A percentile compares a stretch with the other conserved stretches of the same genome.
Conservation (phyloP, 2,329 filamentous ascomycete species). For the Epichloe uncinata region DNA sequence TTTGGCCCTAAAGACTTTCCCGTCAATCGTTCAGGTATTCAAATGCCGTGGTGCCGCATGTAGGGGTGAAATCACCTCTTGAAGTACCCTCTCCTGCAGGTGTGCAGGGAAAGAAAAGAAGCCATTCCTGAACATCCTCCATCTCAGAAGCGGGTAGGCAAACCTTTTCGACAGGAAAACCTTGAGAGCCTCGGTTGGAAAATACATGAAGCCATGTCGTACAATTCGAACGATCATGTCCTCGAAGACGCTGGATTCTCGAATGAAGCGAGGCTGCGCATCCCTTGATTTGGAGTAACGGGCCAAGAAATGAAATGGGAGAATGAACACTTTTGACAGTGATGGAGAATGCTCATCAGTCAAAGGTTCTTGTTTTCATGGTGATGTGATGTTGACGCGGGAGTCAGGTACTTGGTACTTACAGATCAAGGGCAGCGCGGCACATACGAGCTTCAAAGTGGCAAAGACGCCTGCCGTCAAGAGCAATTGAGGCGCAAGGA, state of each 20-base stretch:
- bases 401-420: background rate
- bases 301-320: slow-evolving; percentile 4
- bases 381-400: background rate
- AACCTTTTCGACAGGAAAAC: slow-evolving; percentile 65
- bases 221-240: slow-evolving; percentile 67
- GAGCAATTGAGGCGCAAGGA: slow-evolving; percentile 59
- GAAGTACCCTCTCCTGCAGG: slow-evolving; percentile 40
- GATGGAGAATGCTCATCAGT: background rate
- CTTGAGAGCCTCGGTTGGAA: slow-evolving; percentile 54
- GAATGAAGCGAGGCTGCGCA: slow-evolving; percentile 46
- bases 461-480: slow-evolving; percentile 50
- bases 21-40: background rate
- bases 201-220: slow-evolving; percentile 60
- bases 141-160: slow-evolving; percentile 64
- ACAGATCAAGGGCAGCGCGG: slow-evolving; percentile 51
- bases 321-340: slow-evolving; percentile 1
- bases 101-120: slow-evolving; percentile 46
- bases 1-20: slow-evolving; percentile 17
- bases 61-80: slow-evolving; percentile 12
- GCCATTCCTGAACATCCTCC: slow-evolving; percentile 63
- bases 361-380: too few species aligned
- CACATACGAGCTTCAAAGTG: slow-evolving; percentile 44
- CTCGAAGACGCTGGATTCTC: slow-evolving; percentile 58
- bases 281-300: slow-evolving; percentile 9
- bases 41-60: too few species aligned